These are phyloP conservation scores for Ganoderma multipileum DNA, from an alignment of 1,284 basidiomycete species.

Conservation along the genomic window DNA sequence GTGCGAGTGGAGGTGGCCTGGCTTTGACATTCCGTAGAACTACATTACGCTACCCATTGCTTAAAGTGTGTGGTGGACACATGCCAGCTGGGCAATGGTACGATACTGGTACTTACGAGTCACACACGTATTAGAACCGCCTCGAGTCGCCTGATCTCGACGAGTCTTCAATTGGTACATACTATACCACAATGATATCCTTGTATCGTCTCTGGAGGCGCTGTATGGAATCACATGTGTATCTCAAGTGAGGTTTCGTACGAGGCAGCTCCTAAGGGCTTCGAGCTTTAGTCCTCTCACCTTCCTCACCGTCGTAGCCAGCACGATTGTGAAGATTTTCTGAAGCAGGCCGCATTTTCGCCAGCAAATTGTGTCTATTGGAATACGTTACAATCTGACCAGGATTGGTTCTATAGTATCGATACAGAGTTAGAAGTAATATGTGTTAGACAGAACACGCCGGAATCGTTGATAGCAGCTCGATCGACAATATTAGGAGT, in stretches of 20 bases:
- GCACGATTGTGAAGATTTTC: too few species aligned
- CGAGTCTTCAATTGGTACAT: background rate
- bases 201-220: background rate
- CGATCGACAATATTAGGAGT: background rate
- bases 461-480: background rate
- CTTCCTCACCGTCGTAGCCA: too few species aligned
- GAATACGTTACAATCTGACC: background rate
- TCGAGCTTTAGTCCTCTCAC: too few species aligned
- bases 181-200: conserved; percentile 6
- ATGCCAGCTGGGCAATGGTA: background rate
- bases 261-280: too few species aligned
- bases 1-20: background rate
- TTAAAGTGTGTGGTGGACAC: background rate
- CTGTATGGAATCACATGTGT: background rate
- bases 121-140: background rate
- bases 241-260: background rate
- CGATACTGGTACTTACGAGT: conserved; percentile 6
- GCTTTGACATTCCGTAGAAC: conserved; percentile 11
- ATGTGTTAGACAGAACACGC: too few species aligned
- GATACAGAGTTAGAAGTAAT: background rate
- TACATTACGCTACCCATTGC: conserved; percentile 10
- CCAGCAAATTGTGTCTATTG: background rate
- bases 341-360: too few species aligned
- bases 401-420: background rate
- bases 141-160: background rate